These are phyloP conservation scores for Diaporthe aspalathi DNA, from an alignment of 2,329 filamentous ascomycete species.

Conservation along the genomic window DNA sequence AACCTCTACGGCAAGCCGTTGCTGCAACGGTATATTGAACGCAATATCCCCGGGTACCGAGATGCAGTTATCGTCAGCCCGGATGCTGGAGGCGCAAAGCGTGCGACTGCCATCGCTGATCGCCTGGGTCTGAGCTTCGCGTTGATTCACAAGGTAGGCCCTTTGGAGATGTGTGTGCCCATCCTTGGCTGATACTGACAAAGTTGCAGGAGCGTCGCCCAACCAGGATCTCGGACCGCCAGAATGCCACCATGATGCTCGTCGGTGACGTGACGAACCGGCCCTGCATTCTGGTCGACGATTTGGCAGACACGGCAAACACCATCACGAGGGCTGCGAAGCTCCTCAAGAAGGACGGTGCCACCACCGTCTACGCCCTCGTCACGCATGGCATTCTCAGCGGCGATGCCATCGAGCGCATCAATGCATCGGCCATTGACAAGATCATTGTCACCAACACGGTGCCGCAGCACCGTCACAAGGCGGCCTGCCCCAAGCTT, in stretches of 20 bases:
- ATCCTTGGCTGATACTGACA: slow-evolving; percentile 28
- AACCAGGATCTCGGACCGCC: slow-evolving; percentile 86
- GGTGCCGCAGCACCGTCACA: slow-evolving; percentile 88
- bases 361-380: slow-evolving; percentile 89
- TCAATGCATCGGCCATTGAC: slow-evolving; percentile 93
- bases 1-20: slow-evolving; percentile 91
- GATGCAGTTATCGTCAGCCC: slow-evolving; percentile 94
- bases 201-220: slow-evolving; percentile 81
- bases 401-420: slow-evolving; percentile 91
- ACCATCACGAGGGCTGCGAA: slow-evolving; percentile 97
- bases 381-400: slow-evolving; percentile 96
- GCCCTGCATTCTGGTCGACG: slow-evolving; percentile 87
- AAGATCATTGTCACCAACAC: slow-evolving; percentile 96
- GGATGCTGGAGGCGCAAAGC: slow-evolving; percentile 95
- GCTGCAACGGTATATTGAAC: slow-evolving; percentile 77
- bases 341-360: slow-evolving; percentile 94
- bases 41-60: slow-evolving; percentile 80
- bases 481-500: slow-evolving; percentile 82
- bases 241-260: slow-evolving; percentile 95
- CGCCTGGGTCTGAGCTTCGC: slow-evolving; percentile 94
- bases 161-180: neutral
- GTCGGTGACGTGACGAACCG: slow-evolving; percentile 86
- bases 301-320: slow-evolving; percentile 95
- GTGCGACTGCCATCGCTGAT: slow-evolving; percentile 95
- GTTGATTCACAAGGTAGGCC: slow-evolving; percentile 89